phyloP scores from a whole-genome alignment of 2,329 filamentous ascomycete species.

The Venturia oleaginea region DNA sequence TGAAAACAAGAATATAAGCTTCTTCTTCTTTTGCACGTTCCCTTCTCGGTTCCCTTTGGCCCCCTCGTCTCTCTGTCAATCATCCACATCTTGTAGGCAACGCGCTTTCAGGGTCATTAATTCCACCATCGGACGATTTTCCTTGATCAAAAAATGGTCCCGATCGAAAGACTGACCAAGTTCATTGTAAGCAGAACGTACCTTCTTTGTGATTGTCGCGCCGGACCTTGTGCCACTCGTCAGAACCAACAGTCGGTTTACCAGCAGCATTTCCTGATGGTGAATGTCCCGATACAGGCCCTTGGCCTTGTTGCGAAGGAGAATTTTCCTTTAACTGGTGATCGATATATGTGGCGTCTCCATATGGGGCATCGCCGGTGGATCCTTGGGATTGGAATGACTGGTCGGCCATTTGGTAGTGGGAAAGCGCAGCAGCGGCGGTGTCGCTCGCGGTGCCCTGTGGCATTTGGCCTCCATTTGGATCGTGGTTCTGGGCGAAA shows the following conservation, averaged over 20 bases:
- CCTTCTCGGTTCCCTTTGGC: too few species aligned
- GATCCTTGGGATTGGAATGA: constrained; percentile 40
- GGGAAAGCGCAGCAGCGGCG: constrained; percentile 47
- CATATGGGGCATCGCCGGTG: constrained; percentile 29
- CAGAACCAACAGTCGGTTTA: constrained; percentile 88
- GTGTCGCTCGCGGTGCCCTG: constrained; percentile 44
- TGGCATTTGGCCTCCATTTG: constrained; percentile 35
- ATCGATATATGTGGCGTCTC: constrained; percentile 23
- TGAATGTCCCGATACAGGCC: constrained; percentile 27
- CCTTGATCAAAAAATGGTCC: too few species aligned
- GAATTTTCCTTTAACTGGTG: constrained; percentile 23
- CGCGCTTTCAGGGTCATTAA: too few species aligned
- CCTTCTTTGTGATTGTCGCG: constrained; percentile 99
- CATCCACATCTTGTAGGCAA: too few species aligned
- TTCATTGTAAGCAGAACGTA: constrained; percentile 33
- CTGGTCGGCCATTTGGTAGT: constrained; percentile 47
- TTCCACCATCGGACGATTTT: too few species aligned
- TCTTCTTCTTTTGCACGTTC: background rate
- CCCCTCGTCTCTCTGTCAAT: too few species aligned
- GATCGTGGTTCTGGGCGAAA: constrained; percentile 26
- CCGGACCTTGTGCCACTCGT: constrained; percentile 95
- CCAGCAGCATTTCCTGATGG: constrained; percentile 21
- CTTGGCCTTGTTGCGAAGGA: constrained; percentile 42
- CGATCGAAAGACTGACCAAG: too few species aligned
- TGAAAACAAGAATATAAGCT: too few species aligned